Conservation (phyloP, 1,284 basidiomycete species). For the Trichosporon sp. region DNA sequence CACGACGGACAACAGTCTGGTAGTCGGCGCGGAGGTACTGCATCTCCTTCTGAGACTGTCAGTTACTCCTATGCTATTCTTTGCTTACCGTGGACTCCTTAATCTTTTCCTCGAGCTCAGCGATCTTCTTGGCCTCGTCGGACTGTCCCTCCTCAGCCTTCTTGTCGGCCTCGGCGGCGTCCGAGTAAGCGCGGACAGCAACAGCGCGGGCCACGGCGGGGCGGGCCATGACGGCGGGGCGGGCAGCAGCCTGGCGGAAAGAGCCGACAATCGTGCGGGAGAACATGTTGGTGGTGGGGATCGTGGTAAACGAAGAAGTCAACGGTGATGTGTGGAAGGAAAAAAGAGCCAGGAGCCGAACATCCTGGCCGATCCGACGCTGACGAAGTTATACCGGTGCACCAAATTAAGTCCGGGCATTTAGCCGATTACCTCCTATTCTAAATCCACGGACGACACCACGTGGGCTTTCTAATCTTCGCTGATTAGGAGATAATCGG, state of each 20-base stretch:
- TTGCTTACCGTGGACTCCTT: conserved; percentile 22
- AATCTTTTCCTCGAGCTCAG: conserved; percentile 35
- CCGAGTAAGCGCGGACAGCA: conserved; percentile 29
- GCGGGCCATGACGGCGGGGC: conserved; percentile 21
- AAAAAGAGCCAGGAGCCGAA: conserved; percentile 9
- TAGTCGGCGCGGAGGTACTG: conserved; percentile 92
- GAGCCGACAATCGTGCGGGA: conserved; percentile 29
- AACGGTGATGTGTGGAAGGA: conserved; percentile 10
- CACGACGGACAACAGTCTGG: conserved; percentile 88
- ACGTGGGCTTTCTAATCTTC: conserved; percentile 11
- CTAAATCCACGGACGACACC: background rate
- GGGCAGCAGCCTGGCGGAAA: conserved; percentile 31
- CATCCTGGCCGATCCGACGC: conserved; percentile 5
- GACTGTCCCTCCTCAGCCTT: conserved; percentile 22
- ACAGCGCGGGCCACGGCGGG: conserved; percentile 7
- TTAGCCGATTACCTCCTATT: conserved; percentile 15
- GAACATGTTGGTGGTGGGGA: conserved; percentile 24
- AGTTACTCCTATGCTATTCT: background rate
- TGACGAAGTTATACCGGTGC: conserved; percentile 6
- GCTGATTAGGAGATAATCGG: conserved; percentile 14
- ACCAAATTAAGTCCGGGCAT: conserved; percentile 14
- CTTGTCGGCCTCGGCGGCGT: conserved; percentile 25
- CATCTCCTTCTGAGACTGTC: conserved; percentile 67
- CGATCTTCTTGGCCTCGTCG: conserved; percentile 34
- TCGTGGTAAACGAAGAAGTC: conserved; percentile 1